Conservation (phyloP, 495 filamentous ascomycete genomes). For the Podospora bellae-mahoneyi region DNA sequence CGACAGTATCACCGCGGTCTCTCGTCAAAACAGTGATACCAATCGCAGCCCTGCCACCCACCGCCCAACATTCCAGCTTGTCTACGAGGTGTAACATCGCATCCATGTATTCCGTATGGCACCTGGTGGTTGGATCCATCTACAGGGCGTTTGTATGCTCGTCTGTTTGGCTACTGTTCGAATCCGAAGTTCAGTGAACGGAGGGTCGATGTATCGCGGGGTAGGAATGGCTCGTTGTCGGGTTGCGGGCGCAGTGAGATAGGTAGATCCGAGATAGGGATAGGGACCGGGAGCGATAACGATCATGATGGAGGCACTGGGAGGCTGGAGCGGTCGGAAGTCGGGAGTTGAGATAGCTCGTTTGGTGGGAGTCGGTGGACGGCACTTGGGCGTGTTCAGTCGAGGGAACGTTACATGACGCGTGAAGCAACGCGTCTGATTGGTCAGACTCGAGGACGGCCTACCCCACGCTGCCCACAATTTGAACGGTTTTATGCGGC, state of each 20-base stretch:
- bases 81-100: not conserved
- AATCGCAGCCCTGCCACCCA: not conserved
- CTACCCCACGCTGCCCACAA: not conserved
- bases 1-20: not conserved
- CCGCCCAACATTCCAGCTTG: not conserved
- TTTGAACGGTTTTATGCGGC: slow-evolving; percentile 8
- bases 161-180: not conserved
- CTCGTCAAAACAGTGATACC: not conserved
- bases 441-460: not conserved
- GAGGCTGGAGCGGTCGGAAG: too few relatives aligned
- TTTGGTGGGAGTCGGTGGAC: not conserved
- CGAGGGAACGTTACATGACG: slow-evolving; percentile 22
- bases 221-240: not conserved
- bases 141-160: not conserved
- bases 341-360: not conserved
- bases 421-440: slow-evolving; percentile 3
- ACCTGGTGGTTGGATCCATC: not conserved
- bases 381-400: not conserved
- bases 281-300: not conserved
- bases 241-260: not conserved
- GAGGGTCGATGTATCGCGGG: too few relatives aligned
- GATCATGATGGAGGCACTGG: too few relatives aligned
- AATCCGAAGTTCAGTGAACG: too few relatives aligned
- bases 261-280: not conserved
- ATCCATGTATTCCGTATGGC: not conserved